Evolutionary conservation across 2,329 filamentous ascomycete genomes (phyloP).

Genomic region (Rutstroemia sp.): DNA sequence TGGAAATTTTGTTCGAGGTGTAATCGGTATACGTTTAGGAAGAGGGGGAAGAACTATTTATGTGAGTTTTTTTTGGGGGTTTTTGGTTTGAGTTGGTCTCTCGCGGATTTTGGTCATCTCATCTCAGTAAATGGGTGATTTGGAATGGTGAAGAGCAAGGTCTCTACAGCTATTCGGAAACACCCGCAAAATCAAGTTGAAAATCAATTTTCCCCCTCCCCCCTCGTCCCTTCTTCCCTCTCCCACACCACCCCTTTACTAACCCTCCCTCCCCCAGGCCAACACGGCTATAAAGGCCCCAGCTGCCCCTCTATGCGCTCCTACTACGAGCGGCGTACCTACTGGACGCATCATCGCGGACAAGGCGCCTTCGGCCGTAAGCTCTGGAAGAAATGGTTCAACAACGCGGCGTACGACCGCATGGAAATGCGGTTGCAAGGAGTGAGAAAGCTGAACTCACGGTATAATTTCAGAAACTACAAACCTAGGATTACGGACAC

Average conservation of each 20-base stretch:
- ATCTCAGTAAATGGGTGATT: no score
- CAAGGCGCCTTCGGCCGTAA: constrained; percentile 18
- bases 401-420: constrained; percentile 20
- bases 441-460: constrained; percentile 9
- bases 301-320: constrained; percentile 9
- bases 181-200: no score
- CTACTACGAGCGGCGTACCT: constrained; percentile 2
- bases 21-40: constrained; percentile 20
- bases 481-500: neutral
- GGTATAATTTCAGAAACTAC: constrained; percentile 20
- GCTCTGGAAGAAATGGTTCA: constrained; percentile 27
- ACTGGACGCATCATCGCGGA: constrained; percentile 20
- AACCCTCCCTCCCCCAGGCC: constrained; percentile 11
- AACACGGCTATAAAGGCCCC: constrained; percentile 13
- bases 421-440: constrained; percentile 15
- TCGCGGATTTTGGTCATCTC: no score
- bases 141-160: neutral
- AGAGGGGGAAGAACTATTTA: constrained; percentile 14
- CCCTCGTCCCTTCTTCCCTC: no score
- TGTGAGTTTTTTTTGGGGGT: constrained; percentile 12
- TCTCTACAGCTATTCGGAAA: no score
- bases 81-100: no score
- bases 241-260: no score
- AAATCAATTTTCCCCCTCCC: no score
- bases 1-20: constrained; percentile 22